Evolutionary conservation across 1,139 yeast genomes (phyloP).

Genomic region (Kluyveromyces marxianus): DNA sequence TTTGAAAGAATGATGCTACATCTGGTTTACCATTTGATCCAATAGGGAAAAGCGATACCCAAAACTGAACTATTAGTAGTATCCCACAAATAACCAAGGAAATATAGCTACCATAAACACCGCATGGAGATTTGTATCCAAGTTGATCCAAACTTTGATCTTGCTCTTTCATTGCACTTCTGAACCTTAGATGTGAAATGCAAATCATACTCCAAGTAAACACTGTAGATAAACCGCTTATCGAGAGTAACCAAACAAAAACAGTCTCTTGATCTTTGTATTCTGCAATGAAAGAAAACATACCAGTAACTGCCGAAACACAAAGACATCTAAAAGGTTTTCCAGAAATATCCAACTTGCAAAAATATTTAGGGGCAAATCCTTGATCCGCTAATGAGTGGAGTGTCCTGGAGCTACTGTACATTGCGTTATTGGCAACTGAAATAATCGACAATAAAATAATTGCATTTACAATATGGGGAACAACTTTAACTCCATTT

Average conservation of each 20-base stretch:
- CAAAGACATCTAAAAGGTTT: slow-evolving; percentile 66
- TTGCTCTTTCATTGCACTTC: slow-evolving; percentile 55
- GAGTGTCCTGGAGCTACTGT: slow-evolving; percentile 73
- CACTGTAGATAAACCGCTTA: slow-evolving; percentile 73
- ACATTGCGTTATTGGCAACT: slow-evolving; percentile 64
- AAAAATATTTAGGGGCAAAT: slow-evolving; percentile 62
- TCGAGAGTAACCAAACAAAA: slow-evolving; percentile 70
- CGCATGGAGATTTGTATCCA: slow-evolving; percentile 54
- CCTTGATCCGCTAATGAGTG: slow-evolving; percentile 73
- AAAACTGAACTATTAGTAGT: slow-evolving; percentile 63
- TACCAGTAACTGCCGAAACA: slow-evolving; percentile 50
- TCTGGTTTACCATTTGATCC: slow-evolving; percentile 42
- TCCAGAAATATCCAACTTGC: slow-evolving; percentile 56
- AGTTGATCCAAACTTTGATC: slow-evolving; percentile 55
- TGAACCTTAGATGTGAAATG: slow-evolving; percentile 62
- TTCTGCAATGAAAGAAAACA: slow-evolving; percentile 68
- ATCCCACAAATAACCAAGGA: slow-evolving; percentile 50
- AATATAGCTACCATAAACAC: slow-evolving; percentile 53
- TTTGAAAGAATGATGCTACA: slow-evolving; percentile 36
- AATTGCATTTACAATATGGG: slow-evolving; percentile 60
- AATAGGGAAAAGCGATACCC: slow-evolving; percentile 64
- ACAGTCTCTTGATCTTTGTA: slow-evolving; percentile 51
- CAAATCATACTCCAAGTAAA: slow-evolving; percentile 79
- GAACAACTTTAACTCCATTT: slow-evolving; percentile 52
- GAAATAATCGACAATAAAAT: slow-evolving; percentile 57